Base-by-base conservation (phyloP, 495 filamentous ascomycete species). In the Oleoguttula mirabilis region DNA sequence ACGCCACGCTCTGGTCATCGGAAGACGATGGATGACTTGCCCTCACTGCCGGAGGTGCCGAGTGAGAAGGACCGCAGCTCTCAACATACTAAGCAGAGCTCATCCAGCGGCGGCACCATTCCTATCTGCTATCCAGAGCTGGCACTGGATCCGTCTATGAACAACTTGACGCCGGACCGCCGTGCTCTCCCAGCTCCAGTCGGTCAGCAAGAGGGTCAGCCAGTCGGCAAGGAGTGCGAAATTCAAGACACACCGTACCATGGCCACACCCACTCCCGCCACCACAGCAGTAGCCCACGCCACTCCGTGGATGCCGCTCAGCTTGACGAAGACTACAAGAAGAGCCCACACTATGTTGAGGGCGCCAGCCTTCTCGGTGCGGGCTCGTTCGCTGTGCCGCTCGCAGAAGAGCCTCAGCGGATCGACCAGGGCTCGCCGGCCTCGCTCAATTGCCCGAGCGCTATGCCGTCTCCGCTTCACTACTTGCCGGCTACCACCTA, bases 401-500 rank as follows among this genome's bases (percentile, higher is more conserved):
- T 28, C 25, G 25, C 7, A 28, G 25, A 28, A n/a, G n/a, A 28
- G 7, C 25, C n/a, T 7, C 7, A 28, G 7, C 25, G n/a, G 7
- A n/a, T 28, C 25, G 7, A 37, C n/a, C 2, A 19, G 15, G 21
- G 17, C 7, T 47, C 48, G 16, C 48, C 43, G 2, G 14, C 42
- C n/a, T 40, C 48, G 2, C 42, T 35, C 28, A 35, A 22, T 21
- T 39, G 48, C 25, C 22, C 32, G 1, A 48, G 44, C 22, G 44
- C 45, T 3, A 35, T 44, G 32, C 49, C 49, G n/a, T 52, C 49
- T 8, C 49, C 49, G 8, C 32, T 52, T 11, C 39, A 52, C 3
- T 41, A 34, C 28, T 36, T 47, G 8, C 49, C 37, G 20, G 38
- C 49, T n/a, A 43, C 49, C 8, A 36, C 36, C 11, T 47, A 43